Conservation (phyloP, 2,329 filamentous ascomycete species). For the Tolypocladium cylindrosporum region DNA sequence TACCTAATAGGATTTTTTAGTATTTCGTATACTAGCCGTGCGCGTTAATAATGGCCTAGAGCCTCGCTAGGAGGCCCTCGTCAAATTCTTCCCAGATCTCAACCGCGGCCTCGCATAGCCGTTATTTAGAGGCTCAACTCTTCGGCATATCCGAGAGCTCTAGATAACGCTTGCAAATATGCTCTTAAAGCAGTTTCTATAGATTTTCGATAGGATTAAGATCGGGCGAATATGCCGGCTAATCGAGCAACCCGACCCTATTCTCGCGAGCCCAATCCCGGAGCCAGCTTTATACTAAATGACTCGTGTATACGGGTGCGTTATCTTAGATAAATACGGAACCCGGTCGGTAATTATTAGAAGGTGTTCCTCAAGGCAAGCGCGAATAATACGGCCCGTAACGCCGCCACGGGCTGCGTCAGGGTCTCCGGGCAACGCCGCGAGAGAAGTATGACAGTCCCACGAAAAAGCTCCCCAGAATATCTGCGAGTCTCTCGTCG, state of each 20-base stretch:
- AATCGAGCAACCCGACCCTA: neutral
- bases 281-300: conserved; percentile 3
- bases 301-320: neutral
- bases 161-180: conserved; percentile 2
- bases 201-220: conserved; percentile 7
- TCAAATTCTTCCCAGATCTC: conserved; percentile 3
- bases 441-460: neutral
- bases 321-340: conserved; percentile 6
- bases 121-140: neutral
- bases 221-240: conserved; percentile 5
- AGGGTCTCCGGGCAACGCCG: conserved; percentile 1
- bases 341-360: conserved; percentile 5
- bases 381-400: conserved; percentile 2
- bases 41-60: neutral
- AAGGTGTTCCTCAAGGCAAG: conserved; percentile 4
- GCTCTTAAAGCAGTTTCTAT: conserved; percentile 6
- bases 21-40: conserved; percentile 4
- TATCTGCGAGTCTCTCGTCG: conserved; percentile 3
- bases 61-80: neutral
- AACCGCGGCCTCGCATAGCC: neutral
- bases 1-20: neutral
- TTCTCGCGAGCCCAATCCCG: neutral
- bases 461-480: conserved; percentile 3
- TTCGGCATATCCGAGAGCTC: conserved; percentile 1
- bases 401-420: conserved; percentile 1